phyloP scores from a whole-genome alignment of 169 alveolate species.

The Cryptosporidium canis region DNA sequence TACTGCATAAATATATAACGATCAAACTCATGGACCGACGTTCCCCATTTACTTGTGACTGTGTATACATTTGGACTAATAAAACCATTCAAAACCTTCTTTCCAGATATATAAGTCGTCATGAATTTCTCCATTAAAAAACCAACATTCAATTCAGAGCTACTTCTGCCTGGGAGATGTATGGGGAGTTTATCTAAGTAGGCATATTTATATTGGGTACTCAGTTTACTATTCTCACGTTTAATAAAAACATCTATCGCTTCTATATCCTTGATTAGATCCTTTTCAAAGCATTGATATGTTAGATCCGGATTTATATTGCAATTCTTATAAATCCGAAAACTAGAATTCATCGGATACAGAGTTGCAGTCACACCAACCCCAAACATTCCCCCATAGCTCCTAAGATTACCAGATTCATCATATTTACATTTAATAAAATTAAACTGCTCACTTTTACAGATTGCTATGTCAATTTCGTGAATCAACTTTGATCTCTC shows the following conservation, averaged over 20 bases:
- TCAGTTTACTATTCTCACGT: constrained; percentile 54
- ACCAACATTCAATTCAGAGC: constrained; percentile 50
- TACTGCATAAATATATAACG: constrained; percentile 66
- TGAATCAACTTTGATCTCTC: constrained; percentile 38
- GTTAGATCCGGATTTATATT: constrained; percentile 18
- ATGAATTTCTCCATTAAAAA: constrained; percentile 61
- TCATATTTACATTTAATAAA: constrained; percentile 23
- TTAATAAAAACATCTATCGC: constrained; percentile 23
- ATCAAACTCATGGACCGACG: constrained; percentile 34
- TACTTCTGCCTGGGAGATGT: neutral
- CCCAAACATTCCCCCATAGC: constrained; percentile 70
- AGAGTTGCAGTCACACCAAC: constrained; percentile 48
- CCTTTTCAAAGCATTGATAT: constrained; percentile 42
- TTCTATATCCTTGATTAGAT: neutral
- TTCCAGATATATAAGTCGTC: constrained; percentile 31
- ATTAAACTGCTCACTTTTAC: constrained; percentile 23
- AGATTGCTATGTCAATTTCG: constrained; percentile 36
- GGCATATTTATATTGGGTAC: constrained; percentile 34
- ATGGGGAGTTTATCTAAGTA: constrained; percentile 34
- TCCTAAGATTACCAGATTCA: constrained; percentile 11
- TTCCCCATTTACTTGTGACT: constrained; percentile 44
- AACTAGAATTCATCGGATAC: constrained; percentile 4
- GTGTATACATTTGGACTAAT: constrained; percentile 62
- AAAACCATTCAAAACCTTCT: neutral
- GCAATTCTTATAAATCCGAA: constrained; percentile 35